These are phyloP conservation scores for Reticulascus tulasneorum DNA, from an alignment of 2,329 filamentous ascomycete species.

Conservation along the genomic window DNA sequence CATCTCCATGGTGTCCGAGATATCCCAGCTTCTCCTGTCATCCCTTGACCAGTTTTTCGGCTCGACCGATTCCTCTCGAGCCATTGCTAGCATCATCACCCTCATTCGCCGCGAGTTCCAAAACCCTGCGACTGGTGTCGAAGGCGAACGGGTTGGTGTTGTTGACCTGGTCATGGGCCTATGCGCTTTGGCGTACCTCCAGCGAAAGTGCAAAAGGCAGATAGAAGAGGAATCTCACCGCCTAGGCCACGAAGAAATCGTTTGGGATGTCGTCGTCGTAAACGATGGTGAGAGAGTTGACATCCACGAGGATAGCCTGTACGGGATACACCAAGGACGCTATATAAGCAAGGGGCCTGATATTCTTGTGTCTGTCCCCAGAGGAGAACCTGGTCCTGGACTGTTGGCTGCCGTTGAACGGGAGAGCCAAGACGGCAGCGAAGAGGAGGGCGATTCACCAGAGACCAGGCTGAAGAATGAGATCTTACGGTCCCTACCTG, in stretches of 20 bases:
- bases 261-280: constrained; percentile 65
- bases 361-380: constrained; percentile 18
- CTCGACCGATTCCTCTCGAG: constrained; percentile 64
- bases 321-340: constrained; percentile 23
- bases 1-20: constrained; percentile 49
- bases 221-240: constrained; percentile 46
- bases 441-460: constrained; percentile 36
- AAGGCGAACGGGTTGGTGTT: constrained; percentile 57
- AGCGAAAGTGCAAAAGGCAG: constrained; percentile 50
- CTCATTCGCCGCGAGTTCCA: constrained; percentile 61
- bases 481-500: constrained; percentile 50
- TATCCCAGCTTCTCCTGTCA: constrained; percentile 54
- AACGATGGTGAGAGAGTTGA: constrained; percentile 56
- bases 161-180: constrained; percentile 58
- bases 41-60: constrained; percentile 62
- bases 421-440: constrained; percentile 20
- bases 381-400: constrained; percentile 17
- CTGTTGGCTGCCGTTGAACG: constrained; percentile 32
- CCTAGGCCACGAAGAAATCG: constrained; percentile 48
- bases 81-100: constrained; percentile 63
- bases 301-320: constrained; percentile 36
- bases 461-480: constrained; percentile 48
- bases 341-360: constrained; percentile 16
- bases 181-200: constrained; percentile 58
- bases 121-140: constrained; percentile 55